Evolutionary conservation across 2,329 filamentous ascomycete species (phyloP).

Genomic region (Cordyceps fumosorosea): DNA sequence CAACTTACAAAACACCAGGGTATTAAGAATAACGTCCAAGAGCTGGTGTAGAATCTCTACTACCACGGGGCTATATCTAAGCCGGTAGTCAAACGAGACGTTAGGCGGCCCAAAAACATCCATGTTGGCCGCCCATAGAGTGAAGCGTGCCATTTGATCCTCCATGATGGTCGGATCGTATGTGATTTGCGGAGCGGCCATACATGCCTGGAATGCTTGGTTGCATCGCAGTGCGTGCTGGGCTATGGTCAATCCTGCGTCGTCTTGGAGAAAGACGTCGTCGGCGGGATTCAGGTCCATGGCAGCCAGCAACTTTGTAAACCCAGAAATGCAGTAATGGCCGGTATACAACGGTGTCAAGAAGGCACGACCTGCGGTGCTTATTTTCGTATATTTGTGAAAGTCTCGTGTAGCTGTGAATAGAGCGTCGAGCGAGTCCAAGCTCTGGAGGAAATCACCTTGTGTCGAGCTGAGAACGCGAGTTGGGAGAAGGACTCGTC

Average conservation of each 20-base stretch:
- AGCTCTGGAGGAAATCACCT: too few relatives aligned
- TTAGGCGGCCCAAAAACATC: conserved; percentile 20
- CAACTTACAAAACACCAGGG: conserved; percentile 3
- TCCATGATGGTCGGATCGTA: conserved; percentile 22
- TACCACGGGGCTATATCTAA: conserved; percentile 23
- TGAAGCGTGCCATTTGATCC: conserved; percentile 15
- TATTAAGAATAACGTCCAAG: conserved; percentile 2
- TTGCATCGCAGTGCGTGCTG: conserved; percentile 23
- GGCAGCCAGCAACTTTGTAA: too few relatives aligned
- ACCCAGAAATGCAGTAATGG: too few relatives aligned
- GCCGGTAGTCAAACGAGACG: conserved; percentile 25
- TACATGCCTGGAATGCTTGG: conserved; percentile 21
- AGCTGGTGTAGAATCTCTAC: conserved; percentile 18
- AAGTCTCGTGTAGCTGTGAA: too few relatives aligned
- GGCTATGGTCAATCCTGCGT: conserved; percentile 19
- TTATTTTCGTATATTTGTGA: too few relatives aligned
- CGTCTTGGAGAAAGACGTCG: too few relatives aligned
- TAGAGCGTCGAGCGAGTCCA: too few relatives aligned
- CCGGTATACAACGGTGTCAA: too few relatives aligned
- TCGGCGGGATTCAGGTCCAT: too few relatives aligned
- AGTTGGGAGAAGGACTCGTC: too few relatives aligned
- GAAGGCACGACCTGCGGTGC: too few relatives aligned
- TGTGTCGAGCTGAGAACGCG: too few relatives aligned
- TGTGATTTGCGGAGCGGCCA: conserved; percentile 20
- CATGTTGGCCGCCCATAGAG: conserved; percentile 13